These are phyloP conservation scores for Margaritispora aquatica DNA, from an alignment of 495 filamentous ascomycete genomes.

Conservation along the genomic window DNA sequence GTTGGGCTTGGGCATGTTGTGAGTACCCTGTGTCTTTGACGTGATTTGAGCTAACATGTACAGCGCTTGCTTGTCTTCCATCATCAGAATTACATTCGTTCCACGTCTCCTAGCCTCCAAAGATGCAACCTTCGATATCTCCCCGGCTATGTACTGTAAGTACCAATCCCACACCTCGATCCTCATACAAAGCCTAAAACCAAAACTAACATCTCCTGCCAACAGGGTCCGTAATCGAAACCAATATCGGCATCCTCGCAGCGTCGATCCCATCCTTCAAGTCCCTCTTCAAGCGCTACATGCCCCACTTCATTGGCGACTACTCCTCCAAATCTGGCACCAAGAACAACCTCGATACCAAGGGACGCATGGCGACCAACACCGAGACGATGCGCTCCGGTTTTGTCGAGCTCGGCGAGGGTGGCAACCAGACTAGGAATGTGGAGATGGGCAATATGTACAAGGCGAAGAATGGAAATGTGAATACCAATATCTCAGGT, in stretches of 20 bases:
- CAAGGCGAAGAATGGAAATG: not conserved
- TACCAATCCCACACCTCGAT: not conserved
- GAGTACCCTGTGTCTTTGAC: not conserved
- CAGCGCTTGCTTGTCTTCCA: slow-evolving; percentile 1
- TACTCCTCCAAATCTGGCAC: slow-evolving; percentile 1
- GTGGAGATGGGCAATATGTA: not conserved
- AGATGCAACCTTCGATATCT: not conserved
- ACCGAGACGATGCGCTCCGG: not conserved
- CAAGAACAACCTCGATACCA: not conserved
- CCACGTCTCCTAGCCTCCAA: not conserved
- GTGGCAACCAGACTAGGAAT: not conserved
- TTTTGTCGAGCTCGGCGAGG: not conserved
- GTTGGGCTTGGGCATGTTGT: not conserved
- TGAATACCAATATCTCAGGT: not conserved
- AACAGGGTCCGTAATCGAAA: slow-evolving; percentile 2
- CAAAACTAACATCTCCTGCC: not conserved
- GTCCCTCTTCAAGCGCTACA: not conserved
- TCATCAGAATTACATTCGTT: slow-evolving; percentile 2
- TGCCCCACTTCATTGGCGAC: slow-evolving; percentile 2
- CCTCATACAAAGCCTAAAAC: not conserved
- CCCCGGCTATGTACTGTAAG: slow-evolving; percentile 1
- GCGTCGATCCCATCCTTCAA: slow-evolving; percentile 7
- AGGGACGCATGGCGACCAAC: not conserved
- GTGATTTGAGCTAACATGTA: not conserved
- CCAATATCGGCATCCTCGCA: slow-evolving; percentile 3